Base-by-base conservation (phyloP, 2,329 filamentous ascomycete genomes). In the Emergomyces orientalis region DNA sequence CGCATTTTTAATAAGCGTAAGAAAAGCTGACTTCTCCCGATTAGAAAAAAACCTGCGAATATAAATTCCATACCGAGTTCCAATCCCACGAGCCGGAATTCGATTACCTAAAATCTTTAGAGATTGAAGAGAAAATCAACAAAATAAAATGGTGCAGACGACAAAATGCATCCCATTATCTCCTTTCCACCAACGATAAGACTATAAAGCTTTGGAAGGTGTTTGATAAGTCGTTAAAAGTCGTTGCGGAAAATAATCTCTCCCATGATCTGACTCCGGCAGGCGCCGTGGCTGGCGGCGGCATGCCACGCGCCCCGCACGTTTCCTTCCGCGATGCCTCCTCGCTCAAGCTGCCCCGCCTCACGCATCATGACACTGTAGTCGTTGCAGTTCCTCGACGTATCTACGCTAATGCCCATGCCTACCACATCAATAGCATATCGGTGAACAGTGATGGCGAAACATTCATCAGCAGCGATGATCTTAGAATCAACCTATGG, bases 111-210 rank as follows among this genome's bases (percentile, higher is more conserved):
- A 99, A 99, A 80, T 99, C 94, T 41, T 84, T 99, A 70, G 94
- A 99, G 79, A 99, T 99, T 74, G 94, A 99, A 83, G 94, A 99
- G 79, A 99, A 99, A 82, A 99, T 99, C 84, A 99, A 99, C 84
- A 99, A 99, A 83, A 99, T 99, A 81, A 99, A 97, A 79, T 99
- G 94, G 94, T 99, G 94, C 78, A 88, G 89, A 74, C 88, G 94
- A 78, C 93, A 97, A 79, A 99, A 99, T 82, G 90, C 93, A 65
- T 97, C 94, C 62, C 94, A 99, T 80, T 99, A 96, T 77, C 86
- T 99, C 60, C 86, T 99, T 63, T 97, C 94, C 52, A 99, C 94
- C 71, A 99, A 99, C 76, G 94, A 99, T 82, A 99, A 99, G 83
- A 99, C 94, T 51, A 99, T 99, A 84, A 99, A 99, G 82, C 82